phyloP scores from a whole-genome alignment of 2,329 filamentous ascomycete species.

The Epichloe brachyelytri region DNA sequence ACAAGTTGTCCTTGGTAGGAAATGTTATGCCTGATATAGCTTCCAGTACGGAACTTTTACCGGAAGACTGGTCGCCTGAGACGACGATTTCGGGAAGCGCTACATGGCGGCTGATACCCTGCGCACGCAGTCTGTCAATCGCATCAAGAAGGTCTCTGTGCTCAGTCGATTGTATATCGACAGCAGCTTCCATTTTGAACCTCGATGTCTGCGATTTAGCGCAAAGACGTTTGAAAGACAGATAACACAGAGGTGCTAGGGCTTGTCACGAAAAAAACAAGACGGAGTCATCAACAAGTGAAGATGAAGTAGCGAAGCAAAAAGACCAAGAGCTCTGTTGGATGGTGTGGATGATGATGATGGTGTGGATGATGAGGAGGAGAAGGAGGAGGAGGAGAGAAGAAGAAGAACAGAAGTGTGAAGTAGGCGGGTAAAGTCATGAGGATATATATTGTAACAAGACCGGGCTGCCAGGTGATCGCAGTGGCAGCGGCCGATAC shows the following conservation, averaged over 20 bases:
- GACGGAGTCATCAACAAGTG: not conserved
- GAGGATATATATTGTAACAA: not conserved
- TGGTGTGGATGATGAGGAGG: not conserved
- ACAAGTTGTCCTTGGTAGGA: constrained; percentile 42
- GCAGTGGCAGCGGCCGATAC: not conserved
- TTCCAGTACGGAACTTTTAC: constrained; percentile 52
- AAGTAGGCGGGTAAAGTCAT: not conserved
- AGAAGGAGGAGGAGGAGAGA: not conserved
- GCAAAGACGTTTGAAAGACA: not conserved
- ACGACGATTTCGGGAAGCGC: constrained; percentile 38
- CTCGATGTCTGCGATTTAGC: not conserved
- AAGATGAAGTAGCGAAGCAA: not conserved
- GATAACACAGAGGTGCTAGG: not conserved
- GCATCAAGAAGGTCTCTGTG: constrained; percentile 7
- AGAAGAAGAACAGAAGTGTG: not conserved
- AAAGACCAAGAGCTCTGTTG: not conserved
- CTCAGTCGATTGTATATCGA: constrained; percentile 3
- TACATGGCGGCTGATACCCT: constrained; percentile 12
- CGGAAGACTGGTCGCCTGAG: constrained; percentile 46
- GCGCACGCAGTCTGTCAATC: constrained; percentile 6
- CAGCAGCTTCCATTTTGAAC: not conserved
- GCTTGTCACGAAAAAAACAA: not conserved
- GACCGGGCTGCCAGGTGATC: not conserved
- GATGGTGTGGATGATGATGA: not conserved
- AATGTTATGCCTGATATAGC: constrained; percentile 50